Evolutionary conservation across 768 basidiomycete genomes (phyloP).

Genomic region (Suillus alpinus): DNA sequence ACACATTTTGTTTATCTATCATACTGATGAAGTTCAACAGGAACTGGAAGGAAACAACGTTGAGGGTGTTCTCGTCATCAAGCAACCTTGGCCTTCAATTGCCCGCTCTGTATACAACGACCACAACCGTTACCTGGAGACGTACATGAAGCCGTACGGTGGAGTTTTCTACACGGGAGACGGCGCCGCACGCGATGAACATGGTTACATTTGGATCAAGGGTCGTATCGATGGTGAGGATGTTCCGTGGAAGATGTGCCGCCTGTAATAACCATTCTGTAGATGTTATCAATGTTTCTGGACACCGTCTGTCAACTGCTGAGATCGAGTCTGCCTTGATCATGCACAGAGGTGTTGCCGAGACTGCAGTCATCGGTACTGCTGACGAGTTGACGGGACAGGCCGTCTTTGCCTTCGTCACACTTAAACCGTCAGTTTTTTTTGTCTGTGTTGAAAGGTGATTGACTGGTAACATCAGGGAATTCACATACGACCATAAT

Average conservation of each 20-base stretch:
- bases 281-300: constrained; percentile 98
- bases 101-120: constrained; percentile 91
- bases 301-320: constrained; percentile 94
- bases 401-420: constrained; percentile 93
- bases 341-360: constrained; percentile 91
- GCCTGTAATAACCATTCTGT: constrained; percentile 4
- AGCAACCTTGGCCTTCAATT: constrained; percentile 91
- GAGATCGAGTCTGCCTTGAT: constrained; percentile 98
- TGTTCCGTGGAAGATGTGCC: constrained; percentile 6
- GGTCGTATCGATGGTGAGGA: constrained; percentile 87
- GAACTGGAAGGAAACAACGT: constrained; percentile 77
- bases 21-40: constrained; percentile 24
- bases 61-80: constrained; percentile 87
- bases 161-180: constrained; percentile 97
- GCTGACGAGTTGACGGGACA: constrained; percentile 89
- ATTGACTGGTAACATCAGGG: constrained; percentile 38
- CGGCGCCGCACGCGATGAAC: constrained; percentile 88
- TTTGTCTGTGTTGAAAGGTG: neutral
- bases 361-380: constrained; percentile 91
- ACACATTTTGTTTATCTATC: neutral
- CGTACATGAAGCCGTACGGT: constrained; percentile 84
- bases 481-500: constrained; percentile 72
- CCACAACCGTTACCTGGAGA: constrained; percentile 81
- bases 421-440: constrained; percentile 82
- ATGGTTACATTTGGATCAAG: constrained; percentile 99